phyloP scores from a whole-genome alignment of 768 basidiomycete genomes.

The Trametopsis cervina region DNA sequence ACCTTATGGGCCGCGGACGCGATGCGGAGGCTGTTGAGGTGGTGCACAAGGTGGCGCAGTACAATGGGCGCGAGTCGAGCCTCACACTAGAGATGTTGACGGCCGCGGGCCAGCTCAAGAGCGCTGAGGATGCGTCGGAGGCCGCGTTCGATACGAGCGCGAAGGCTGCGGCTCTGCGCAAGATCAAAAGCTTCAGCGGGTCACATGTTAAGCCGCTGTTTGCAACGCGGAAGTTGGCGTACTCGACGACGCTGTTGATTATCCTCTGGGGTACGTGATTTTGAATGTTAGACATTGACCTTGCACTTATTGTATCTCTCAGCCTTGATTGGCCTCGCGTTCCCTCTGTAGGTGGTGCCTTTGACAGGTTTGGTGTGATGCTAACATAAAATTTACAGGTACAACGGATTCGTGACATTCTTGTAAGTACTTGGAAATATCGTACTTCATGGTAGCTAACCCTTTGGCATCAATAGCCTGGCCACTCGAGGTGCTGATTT shows the following conservation, averaged over 20 bases:
- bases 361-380: not conserved
- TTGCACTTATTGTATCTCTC: constrained; percentile 8
- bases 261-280: constrained; percentile 38
- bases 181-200: constrained; percentile 29
- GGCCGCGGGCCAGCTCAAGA: not conserved
- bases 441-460: too few relatives aligned
- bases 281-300: not conserved
- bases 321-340: constrained; percentile 75
- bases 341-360: constrained; percentile 45
- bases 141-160: constrained; percentile 29
- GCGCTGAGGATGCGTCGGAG: constrained; percentile 7
- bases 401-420: constrained; percentile 47
- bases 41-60: constrained; percentile 52
- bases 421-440: constrained; percentile 30
- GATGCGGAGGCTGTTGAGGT: constrained; percentile 60
- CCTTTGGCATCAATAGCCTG: too few relatives aligned
- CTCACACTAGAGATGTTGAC: constrained; percentile 49
- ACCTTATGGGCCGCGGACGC: constrained; percentile 59
- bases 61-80: constrained; percentile 44
- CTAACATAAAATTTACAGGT: too few relatives aligned
- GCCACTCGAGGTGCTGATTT: constrained; percentile 60
- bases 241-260: constrained; percentile 45
- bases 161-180: constrained; percentile 31
- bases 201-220: constrained; percentile 45
- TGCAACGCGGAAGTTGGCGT: constrained; percentile 43